phyloP scores from a whole-genome alignment of 2,329 filamentous ascomycete genomes.

The Xylariaceae sp. region DNA sequence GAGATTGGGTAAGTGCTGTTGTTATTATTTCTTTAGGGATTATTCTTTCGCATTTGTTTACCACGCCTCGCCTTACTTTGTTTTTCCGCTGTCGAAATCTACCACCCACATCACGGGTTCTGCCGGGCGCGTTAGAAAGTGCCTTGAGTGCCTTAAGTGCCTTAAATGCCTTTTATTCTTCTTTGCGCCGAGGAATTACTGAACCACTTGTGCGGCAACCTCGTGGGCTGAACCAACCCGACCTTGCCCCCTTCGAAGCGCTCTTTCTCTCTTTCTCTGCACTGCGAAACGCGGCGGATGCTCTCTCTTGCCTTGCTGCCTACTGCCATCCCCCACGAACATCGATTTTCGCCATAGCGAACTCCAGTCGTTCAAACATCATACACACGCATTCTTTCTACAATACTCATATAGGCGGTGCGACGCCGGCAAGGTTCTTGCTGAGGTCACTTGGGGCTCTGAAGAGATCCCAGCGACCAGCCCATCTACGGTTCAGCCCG shows the following conservation, averaged over 20 bases:
- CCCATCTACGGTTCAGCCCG: background rate
- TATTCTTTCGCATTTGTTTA: background rate
- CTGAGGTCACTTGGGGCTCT: background rate
- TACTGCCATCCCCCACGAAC: background rate
- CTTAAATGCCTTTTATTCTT: background rate
- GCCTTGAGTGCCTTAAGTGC: no score
- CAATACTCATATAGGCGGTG: background rate
- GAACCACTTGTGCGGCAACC: background rate
- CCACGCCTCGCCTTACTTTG: background rate
- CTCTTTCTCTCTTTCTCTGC: background rate
- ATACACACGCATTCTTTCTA: background rate
- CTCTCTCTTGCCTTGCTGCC: background rate
- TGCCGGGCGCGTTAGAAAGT: no score
- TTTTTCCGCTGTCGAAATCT: no score
- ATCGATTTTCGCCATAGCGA: background rate
- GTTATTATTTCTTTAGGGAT: background rate
- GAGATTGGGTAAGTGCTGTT: slow-evolving; percentile 81
- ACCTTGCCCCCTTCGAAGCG: background rate
- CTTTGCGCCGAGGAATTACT: background rate
- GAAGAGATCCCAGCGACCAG: background rate
- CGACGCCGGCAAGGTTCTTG: background rate
- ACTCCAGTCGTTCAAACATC: background rate
- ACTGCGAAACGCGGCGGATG: background rate
- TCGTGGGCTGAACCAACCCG: background rate
- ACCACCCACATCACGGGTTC: no score